Percentiles rank a stretch among this genome's conserved stretches.
phyloP scores from a whole-genome alignment of 108 stramenopile species.

The Cyclotella sp. region DNA sequence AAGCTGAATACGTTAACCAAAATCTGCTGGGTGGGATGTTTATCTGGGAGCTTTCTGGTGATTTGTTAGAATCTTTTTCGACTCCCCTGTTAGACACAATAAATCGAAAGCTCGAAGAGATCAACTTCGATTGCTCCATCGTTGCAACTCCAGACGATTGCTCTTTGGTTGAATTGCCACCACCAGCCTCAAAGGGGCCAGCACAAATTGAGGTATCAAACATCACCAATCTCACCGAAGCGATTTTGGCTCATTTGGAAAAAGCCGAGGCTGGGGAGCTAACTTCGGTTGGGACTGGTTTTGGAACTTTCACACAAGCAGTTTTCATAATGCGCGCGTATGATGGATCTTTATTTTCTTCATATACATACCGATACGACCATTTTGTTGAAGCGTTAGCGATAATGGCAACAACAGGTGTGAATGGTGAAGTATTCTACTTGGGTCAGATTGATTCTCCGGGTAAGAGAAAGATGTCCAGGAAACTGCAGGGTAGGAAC shows the following conservation, averaged over 20 bases:
- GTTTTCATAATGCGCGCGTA: constrained; percentile 33
- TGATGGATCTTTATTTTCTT: constrained; percentile 45
- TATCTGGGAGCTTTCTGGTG: constrained; percentile 41
- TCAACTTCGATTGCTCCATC: constrained; percentile 45
- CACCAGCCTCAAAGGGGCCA: constrained; percentile 40
- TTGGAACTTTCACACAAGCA: constrained; percentile 31
- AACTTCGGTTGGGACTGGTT: constrained; percentile 14
- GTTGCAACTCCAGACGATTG: constrained; percentile 38
- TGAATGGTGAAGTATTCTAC: constrained; percentile 41
- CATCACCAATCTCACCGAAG: constrained; percentile 23
- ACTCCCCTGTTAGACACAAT: constrained; percentile 48
- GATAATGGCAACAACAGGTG: constrained; percentile 33
- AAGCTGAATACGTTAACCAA: constrained; percentile 42
- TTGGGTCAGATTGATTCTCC: constrained; percentile 21
- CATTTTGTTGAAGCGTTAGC: constrained; percentile 42
- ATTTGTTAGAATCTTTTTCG: constrained; percentile 3
- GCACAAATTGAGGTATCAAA: constrained; percentile 23
- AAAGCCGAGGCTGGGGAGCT: constrained; percentile 42
- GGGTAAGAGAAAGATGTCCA: background rate
- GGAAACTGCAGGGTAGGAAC: constrained; percentile 9
- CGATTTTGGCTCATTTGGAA: constrained; percentile 34
- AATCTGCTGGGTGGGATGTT: constrained; percentile 48
- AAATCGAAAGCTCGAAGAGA: constrained; percentile 51
- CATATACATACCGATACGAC: constrained; percentile 39
- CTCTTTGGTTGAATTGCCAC: constrained; percentile 34